A percentile compares a stretch with the other conserved stretches of the same genome.
Conservation (phyloP, 2,329 filamentous ascomycete species). For the Clonostachys rosea region DNA sequence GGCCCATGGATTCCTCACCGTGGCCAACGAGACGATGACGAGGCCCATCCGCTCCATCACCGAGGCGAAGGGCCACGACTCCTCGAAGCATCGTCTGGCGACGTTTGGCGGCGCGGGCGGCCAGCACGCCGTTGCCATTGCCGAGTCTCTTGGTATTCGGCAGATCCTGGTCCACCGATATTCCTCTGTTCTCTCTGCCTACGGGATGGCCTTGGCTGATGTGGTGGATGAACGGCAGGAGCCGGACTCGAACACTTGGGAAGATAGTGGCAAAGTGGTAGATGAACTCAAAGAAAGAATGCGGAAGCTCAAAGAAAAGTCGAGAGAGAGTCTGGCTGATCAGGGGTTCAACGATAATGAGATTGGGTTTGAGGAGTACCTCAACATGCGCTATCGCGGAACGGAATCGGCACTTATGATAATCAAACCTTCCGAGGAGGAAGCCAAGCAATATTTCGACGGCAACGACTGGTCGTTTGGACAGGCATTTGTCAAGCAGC, state of each 20-base stretch:
- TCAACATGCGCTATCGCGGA: constrained; percentile 89
- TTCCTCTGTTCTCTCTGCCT: constrained; percentile 84
- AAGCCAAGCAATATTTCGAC: constrained; percentile 52
- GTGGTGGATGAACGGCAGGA: constrained; percentile 90
- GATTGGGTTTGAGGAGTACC: constrained; percentile 83
- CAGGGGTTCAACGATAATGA: constrained; percentile 76
- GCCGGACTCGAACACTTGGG: constrained; percentile 61
- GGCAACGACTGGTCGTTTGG: constrained; percentile 78
- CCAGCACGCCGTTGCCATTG: constrained; percentile 89
- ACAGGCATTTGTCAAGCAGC: constrained; percentile 78
- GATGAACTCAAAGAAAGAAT: constrained; percentile 68
- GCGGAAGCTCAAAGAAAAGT: constrained; percentile 73
- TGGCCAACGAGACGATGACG: constrained; percentile 90
- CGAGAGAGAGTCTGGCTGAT: constrained; percentile 58
- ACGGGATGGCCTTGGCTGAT: constrained; percentile 89
- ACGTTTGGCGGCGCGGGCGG: constrained; percentile 91
- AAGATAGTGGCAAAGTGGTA: constrained; percentile 51
- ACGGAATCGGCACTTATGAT: constrained; percentile 92
- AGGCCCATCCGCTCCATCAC: constrained; percentile 86
- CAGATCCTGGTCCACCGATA: constrained; percentile 86
- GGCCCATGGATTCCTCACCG: constrained; percentile 82
- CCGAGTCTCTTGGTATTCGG: constrained; percentile 74
- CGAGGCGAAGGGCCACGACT: constrained; percentile 88
- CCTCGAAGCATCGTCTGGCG: constrained; percentile 82
- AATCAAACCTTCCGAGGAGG: constrained; percentile 63